Percentiles rank a stretch among this genome's conserved stretches.
These are phyloP conservation scores for Chytriomyces sp. DNA, from an alignment of 192 early-diverging fungal species.

Conservation along the genomic window DNA sequence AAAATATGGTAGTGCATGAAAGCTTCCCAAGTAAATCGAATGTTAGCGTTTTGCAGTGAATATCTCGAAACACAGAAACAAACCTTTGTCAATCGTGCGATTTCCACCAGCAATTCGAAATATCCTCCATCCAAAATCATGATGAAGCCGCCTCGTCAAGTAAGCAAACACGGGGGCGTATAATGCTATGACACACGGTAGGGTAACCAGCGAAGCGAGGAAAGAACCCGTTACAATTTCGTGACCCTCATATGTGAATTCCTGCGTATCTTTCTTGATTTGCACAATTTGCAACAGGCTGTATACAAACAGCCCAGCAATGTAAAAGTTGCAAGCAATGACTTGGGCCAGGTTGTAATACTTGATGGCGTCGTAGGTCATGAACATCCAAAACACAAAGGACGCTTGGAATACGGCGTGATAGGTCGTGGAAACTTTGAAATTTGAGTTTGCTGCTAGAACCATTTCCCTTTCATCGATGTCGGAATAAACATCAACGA, in stretches of 20 bases:
- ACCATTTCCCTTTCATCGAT: neutral
- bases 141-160: conserved; percentile 1
- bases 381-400: conserved; percentile 9
- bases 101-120: conserved; percentile 24
- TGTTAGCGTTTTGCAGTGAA: neutral
- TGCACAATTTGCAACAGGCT: conserved; percentile 20
- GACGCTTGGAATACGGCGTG: conserved; percentile 29
- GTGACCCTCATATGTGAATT: neutral
- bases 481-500: neutral
- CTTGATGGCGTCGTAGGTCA: conserved; percentile 21
- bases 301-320: conserved; percentile 27
- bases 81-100: neutral
- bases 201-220: conserved; percentile 11
- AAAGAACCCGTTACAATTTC: neutral
- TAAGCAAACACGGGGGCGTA: conserved; percentile 29
- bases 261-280: neutral
- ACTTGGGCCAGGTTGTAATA: conserved; percentile 23
- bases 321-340: conserved; percentile 21
- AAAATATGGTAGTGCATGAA: conserved; percentile 22
- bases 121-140: conserved; percentile 27
- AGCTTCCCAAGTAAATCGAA: neutral
- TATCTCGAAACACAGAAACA: neutral
- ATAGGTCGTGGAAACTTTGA: conserved; percentile 4
- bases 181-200: conserved; percentile 5
- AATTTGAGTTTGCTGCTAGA: neutral